phyloP scores from a whole-genome alignment of 805 yeast species.

The Lipomyces starkeyi region DNA sequence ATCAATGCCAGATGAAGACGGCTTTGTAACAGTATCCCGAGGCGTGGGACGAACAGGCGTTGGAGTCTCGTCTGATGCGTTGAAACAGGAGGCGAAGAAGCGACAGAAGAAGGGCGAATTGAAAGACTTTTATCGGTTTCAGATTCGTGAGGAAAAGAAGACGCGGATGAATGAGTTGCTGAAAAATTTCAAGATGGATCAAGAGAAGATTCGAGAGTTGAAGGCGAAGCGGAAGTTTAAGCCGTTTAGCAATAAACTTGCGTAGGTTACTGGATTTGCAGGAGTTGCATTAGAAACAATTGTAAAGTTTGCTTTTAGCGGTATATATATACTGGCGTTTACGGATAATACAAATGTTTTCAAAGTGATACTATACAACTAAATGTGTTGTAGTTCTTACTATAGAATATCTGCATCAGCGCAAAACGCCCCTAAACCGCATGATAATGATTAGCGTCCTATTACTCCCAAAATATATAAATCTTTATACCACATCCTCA shows the following conservation, averaged over 20 bases:
- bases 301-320: neutral
- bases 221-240: constrained; percentile 81
- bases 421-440: too few species aligned
- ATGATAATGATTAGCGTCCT: too few species aligned
- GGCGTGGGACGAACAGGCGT: constrained; percentile 24
- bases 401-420: too few species aligned
- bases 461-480: constrained; percentile 1
- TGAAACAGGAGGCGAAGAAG: constrained; percentile 53
- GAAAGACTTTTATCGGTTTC: constrained; percentile 93
- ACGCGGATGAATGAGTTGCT: constrained; percentile 87
- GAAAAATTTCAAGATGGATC: constrained; percentile 85
- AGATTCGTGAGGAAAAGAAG: constrained; percentile 91
- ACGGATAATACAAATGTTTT: neutral
- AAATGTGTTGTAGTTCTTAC: neutral
- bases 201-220: constrained; percentile 78
- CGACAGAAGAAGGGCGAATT: constrained; percentile 68
- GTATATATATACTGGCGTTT: neutral
- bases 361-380: neutral
- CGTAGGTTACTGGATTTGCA: constrained; percentile 1
- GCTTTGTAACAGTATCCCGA: constrained; percentile 40
- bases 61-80: constrained; percentile 18
- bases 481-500: neutral
- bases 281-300: neutral
- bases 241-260: constrained; percentile 57
- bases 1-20: constrained; percentile 40